A percentile compares a stretch with the other conserved stretches of the same genome.
Evolutionary conservation across 2,329 filamentous ascomycete genomes (phyloP).

Genomic region (Trichoderma sp.): DNA sequence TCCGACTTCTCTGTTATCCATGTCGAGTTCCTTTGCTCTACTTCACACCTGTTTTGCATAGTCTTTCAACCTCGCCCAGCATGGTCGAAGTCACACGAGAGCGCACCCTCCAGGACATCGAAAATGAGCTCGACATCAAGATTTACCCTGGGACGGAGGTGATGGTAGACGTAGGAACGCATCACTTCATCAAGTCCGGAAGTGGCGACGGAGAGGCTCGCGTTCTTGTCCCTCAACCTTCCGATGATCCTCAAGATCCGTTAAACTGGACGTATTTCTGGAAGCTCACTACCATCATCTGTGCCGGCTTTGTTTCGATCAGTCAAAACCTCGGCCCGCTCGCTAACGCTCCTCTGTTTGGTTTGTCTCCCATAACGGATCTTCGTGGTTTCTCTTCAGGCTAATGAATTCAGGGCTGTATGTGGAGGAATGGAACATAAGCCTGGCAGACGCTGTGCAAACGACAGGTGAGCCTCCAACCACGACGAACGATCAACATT

Average conservation of each 20-base stretch:
- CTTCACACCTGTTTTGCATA: not conserved
- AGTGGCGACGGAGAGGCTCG: not conserved
- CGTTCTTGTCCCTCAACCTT: slow-evolving; percentile 22
- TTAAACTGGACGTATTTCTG: slow-evolving; percentile 6
- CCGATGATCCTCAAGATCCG: slow-evolving; percentile 14
- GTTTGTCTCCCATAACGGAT: not conserved
- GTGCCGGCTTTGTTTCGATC: slow-evolving; percentile 6
- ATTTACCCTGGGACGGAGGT: slow-evolving; percentile 21
- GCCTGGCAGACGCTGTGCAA: slow-evolving; percentile 18
- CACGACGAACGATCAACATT: not conserved
- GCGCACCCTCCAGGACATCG: slow-evolving; percentile 14
- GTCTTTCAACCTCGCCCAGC: not conserved
- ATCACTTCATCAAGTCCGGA: slow-evolving; percentile 22
- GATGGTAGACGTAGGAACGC: slow-evolving; percentile 15
- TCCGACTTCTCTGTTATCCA: not conserved
- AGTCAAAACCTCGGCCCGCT: slow-evolving; percentile 21
- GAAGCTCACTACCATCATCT: slow-evolving; percentile 13
- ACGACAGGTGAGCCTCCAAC: not conserved
- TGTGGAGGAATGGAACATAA: slow-evolving; percentile 21
- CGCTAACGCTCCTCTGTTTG: slow-evolving; percentile 17
- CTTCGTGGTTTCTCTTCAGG: not conserved
- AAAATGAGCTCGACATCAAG: slow-evolving; percentile 23
- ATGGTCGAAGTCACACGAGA: not conserved
- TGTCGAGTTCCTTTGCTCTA: not conserved
- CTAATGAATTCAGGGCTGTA: slow-evolving; percentile 2